Percentiles rank a stretch among this genome's conserved stretches.
Conservation (phyloP, 1,284 basidiomycete species). For the Vanrija humicola region DNA sequence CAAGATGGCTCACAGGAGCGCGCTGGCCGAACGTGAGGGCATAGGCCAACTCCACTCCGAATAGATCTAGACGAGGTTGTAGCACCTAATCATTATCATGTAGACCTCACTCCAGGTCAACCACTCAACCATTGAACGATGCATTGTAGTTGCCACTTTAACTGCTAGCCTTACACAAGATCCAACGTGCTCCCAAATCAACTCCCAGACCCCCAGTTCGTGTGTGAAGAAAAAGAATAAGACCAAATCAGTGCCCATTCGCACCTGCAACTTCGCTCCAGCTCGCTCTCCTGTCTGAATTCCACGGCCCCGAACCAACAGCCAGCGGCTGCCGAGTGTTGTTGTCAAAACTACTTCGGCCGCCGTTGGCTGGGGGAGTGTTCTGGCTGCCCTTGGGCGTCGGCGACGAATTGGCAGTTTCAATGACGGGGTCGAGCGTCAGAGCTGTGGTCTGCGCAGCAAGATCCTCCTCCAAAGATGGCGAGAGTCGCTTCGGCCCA, state of each 20-base stretch:
- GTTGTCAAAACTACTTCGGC: conserved; percentile 29
- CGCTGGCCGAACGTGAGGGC: conserved; percentile 42
- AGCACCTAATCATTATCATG: neutral
- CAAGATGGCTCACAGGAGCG: conserved; percentile 72
- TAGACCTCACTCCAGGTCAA: neutral
- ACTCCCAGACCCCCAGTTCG: too few species aligned
- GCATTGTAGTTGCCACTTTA: neutral
- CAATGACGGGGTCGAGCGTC: neutral
- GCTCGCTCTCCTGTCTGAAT: conserved; percentile 35
- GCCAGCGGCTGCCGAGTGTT: conserved; percentile 9
- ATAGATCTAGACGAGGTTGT: neutral
- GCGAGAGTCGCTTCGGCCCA: conserved; percentile 27
- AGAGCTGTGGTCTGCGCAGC: neutral
- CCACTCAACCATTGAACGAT: neutral
- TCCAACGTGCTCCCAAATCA: neutral
- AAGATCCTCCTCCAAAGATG: conserved; percentile 10
- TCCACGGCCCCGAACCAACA: conserved; percentile 6
- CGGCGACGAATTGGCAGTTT: conserved; percentile 1
- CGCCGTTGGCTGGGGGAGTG: neutral
- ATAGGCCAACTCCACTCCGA: neutral
- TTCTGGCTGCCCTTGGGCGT: neutral
- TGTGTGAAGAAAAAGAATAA: too few species aligned
- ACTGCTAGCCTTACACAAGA: neutral
- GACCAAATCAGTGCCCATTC: too few species aligned
- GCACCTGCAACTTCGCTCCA: conserved; percentile 25